Evolutionary conservation across 106 monocot genomes (phyloP).

Genomic region (Narthecium ossifragum): DNA sequence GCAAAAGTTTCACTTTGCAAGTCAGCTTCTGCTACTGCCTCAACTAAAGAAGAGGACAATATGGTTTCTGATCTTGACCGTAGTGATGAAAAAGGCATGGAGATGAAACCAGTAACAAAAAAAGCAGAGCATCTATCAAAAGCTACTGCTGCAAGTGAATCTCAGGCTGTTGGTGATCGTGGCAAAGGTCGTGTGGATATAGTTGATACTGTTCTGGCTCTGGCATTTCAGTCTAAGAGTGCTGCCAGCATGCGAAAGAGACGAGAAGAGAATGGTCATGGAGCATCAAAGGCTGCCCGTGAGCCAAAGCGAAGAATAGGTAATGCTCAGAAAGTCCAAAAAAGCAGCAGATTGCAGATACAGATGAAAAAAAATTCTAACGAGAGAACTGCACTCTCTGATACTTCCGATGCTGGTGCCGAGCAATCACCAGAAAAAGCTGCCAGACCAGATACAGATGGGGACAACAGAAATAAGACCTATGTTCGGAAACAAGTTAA

Average conservation of each 20-base stretch:
- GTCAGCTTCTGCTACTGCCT: constrained; percentile 6
- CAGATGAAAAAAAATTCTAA: constrained; percentile 11
- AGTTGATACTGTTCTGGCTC: constrained; percentile 8
- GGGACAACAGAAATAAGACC: constrained; percentile 15
- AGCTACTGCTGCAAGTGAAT: background rate
- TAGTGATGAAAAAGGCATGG: constrained; percentile 2
- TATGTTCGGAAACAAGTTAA: constrained; percentile 20
- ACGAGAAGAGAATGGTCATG: constrained; percentile 14
- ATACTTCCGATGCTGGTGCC: constrained; percentile 2
- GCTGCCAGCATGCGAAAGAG: constrained; percentile 1
- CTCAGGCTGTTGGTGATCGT: constrained; percentile 3
- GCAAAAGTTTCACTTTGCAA: constrained; percentile 5
- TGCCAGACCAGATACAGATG: constrained; percentile 20
- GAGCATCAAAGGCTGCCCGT: background rate
- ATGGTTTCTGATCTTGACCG: constrained; percentile 1
- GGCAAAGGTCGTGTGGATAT: background rate
- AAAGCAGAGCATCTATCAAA: constrained; percentile 8
- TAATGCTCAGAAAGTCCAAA: constrained; percentile 12
- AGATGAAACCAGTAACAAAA: constrained; percentile 9
- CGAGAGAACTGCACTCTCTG: constrained; percentile 8
- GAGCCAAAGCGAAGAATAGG: constrained; percentile 16
- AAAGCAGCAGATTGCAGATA: constrained; percentile 10
- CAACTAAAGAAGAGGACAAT: constrained; percentile 14
- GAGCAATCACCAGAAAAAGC: constrained; percentile 9
- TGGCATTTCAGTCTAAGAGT: constrained; percentile 9